Conservation (phyloP, 2,329 filamentous ascomycete genomes). For the Xylaria hypoxylon region DNA sequence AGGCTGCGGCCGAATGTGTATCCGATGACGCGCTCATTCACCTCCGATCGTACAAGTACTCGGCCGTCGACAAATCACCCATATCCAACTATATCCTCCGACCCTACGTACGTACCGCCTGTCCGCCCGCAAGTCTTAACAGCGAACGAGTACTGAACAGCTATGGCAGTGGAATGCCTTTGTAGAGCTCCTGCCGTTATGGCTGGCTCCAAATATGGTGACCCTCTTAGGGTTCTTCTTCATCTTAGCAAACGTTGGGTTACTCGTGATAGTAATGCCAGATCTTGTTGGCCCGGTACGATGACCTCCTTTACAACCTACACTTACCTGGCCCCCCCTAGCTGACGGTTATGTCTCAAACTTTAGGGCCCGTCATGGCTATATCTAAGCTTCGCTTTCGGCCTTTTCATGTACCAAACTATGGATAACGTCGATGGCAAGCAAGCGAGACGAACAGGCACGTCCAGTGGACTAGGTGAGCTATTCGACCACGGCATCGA, state of each 20-base stretch:
- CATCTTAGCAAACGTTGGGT: conserved; percentile 84
- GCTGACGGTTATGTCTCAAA: conserved; percentile 29
- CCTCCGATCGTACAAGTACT: conserved; percentile 97
- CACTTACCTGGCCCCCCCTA: background rate
- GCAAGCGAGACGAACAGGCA: conserved; percentile 93
- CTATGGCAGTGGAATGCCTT: conserved; percentile 89
- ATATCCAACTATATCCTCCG: conserved; percentile 93
- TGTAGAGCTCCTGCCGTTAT: conserved; percentile 91
- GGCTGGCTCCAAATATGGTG: conserved; percentile 98
- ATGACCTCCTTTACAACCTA: conserved; percentile 34
- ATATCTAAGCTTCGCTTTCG: conserved; percentile 95
- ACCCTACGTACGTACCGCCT: conserved; percentile 80
- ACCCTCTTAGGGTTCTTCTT: conserved; percentile 95
- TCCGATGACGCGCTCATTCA: conserved; percentile 92
- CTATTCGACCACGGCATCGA: conserved; percentile 99
- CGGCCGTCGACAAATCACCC: conserved; percentile 93
- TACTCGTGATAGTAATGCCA: conserved; percentile 83
- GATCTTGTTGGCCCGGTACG: conserved; percentile 89
- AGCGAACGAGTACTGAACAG: conserved; percentile 42
- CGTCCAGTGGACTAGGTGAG: conserved; percentile 93
- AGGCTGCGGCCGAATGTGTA: conserved; percentile 76
- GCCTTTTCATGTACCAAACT: conserved; percentile 98
- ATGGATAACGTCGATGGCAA: conserved; percentile 99
- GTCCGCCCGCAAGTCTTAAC: background rate
- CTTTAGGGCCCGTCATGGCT: conserved; percentile 85